Percentiles rank a stretch among this genome's conserved stretches.
These are phyloP conservation scores for Pichia manshurica DNA, from an alignment of 805 yeast species.

Conservation along the genomic window DNA sequence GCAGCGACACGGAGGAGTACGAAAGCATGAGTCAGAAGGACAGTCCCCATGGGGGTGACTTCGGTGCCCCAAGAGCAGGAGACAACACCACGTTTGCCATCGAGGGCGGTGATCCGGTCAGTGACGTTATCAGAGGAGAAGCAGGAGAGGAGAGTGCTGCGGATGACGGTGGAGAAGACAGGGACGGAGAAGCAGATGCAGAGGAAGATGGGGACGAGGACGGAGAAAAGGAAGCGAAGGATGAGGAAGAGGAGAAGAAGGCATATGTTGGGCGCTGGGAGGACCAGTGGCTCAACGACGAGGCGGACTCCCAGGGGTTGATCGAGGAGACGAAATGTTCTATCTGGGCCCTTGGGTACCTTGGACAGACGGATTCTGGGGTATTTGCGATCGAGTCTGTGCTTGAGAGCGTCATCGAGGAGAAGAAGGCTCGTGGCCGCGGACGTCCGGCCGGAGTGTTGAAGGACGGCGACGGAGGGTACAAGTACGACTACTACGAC, in stretches of 20 bases:
- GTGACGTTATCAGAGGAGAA: neutral
- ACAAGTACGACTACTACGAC: neutral
- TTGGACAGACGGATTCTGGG: constrained; percentile 7
- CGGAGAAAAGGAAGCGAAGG: neutral
- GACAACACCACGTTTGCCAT: no score
- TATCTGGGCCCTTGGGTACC: constrained; percentile 4
- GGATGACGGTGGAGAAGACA: neutral
- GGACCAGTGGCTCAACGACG: constrained; percentile 6
- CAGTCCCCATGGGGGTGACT: neutral
- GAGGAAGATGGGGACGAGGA: neutral
- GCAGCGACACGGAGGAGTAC: neutral
- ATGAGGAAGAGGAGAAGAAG: neutral
- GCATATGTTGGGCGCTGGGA: neutral
- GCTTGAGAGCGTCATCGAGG: neutral
- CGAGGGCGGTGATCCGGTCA: neutral
- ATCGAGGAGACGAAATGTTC: constrained; percentile 7
- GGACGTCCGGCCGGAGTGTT: no score
- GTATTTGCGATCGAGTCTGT: constrained; percentile 4
- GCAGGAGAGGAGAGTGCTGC: neutral
- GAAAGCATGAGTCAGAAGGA: neutral
- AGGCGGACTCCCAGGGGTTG: neutral
- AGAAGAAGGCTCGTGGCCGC: neutral
- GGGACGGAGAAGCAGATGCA: neutral
- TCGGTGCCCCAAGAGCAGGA: no score
- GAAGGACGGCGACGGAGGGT: neutral